A percentile compares a stretch with the other conserved stretches of the same genome.
These are phyloP conservation scores for Epichloe brachyelytri DNA, from an alignment of 2,329 filamentous ascomycete genomes.

Conservation along the genomic window DNA sequence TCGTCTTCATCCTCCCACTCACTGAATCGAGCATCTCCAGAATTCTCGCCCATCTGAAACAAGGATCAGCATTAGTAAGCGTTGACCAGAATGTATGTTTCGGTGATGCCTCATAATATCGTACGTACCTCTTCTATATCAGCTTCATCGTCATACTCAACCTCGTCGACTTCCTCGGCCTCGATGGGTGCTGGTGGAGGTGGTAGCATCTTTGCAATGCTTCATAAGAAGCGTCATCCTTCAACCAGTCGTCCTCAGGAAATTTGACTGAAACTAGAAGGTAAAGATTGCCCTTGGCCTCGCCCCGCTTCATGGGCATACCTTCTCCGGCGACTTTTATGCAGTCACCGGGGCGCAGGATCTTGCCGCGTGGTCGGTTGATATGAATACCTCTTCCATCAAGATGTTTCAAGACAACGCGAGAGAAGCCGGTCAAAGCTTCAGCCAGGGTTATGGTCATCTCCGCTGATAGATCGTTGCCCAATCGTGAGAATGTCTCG, in stretches of 20 bases:
- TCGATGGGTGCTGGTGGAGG: slow-evolving; percentile 46
- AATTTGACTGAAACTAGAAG: slow-evolving; percentile 77
- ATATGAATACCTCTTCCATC: slow-evolving; percentile 85
- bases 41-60: slow-evolving; percentile 54
- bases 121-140: slow-evolving; percentile 61
- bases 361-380: slow-evolving; percentile 64
- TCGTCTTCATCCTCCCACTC: slow-evolving; percentile 64
- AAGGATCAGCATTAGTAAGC: slow-evolving; percentile 13
- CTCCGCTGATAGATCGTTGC: slow-evolving; percentile 71
- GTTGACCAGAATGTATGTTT: too few relatives aligned
- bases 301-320: slow-evolving; percentile 84
- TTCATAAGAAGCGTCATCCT: slow-evolving; percentile 56
- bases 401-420: slow-evolving; percentile 81
- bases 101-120: not conserved
- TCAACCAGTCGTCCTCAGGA: slow-evolving; percentile 74
- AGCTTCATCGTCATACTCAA: slow-evolving; percentile 71
- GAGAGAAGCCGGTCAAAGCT: slow-evolving; percentile 76
- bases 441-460: slow-evolving; percentile 73
- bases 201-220: slow-evolving; percentile 64
- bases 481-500: slow-evolving; percentile 68
- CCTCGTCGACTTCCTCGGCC: slow-evolving; percentile 71
- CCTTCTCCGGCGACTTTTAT: slow-evolving; percentile 81
- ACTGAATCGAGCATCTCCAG: slow-evolving; percentile 52
- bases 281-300: slow-evolving; percentile 76
- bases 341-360: slow-evolving; percentile 71